A percentile compares a stretch with the other conserved stretches of the same genome.
These are phyloP conservation scores for Solanum dulcamara DNA, from an alignment of 257 asterid species.

Conservation along the genomic window DNA sequence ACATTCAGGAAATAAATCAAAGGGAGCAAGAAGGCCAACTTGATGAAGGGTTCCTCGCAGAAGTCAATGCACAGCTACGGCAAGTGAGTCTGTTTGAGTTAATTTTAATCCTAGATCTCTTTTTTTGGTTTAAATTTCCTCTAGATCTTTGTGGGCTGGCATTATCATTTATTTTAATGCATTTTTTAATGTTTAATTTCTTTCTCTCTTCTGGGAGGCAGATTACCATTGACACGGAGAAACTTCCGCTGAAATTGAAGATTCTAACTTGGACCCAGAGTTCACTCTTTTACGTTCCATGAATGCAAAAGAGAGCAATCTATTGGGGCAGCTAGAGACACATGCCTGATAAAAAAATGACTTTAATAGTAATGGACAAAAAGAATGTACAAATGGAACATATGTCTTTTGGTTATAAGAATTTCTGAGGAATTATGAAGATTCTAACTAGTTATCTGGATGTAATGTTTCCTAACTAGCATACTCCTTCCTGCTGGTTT, in stretches of 20 bases:
- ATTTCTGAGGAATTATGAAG: background rate
- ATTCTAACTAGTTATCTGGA: background rate
- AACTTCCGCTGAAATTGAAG: background rate
- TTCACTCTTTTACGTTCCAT: background rate
- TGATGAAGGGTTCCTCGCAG: conserved; percentile 92
- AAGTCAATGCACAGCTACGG: conserved; percentile 85
- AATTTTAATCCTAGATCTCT: background rate
- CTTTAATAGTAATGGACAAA: background rate
- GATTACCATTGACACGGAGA: background rate
- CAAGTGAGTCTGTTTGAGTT: conserved; percentile 43
- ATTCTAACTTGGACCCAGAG: background rate
- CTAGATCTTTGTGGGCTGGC: background rate
- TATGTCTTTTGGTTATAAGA: background rate
- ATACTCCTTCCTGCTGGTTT: background rate
- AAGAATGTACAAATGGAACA: background rate
- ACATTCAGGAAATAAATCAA: conserved; percentile 61
- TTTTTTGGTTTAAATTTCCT: background rate
- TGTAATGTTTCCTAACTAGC: background rate
- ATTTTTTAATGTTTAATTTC: background rate
- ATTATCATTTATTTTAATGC: background rate
- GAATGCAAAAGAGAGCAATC: background rate
- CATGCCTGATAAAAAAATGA: background rate
- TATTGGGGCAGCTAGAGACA: background rate
- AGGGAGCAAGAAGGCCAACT: conserved; percentile 93
- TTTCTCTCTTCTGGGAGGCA: background rate